Percentiles rank a stretch among this genome's conserved stretches.
phyloP scores from a whole-genome alignment of 176 grass and related monocot species.

The Eragrostis nindensis region DNA sequence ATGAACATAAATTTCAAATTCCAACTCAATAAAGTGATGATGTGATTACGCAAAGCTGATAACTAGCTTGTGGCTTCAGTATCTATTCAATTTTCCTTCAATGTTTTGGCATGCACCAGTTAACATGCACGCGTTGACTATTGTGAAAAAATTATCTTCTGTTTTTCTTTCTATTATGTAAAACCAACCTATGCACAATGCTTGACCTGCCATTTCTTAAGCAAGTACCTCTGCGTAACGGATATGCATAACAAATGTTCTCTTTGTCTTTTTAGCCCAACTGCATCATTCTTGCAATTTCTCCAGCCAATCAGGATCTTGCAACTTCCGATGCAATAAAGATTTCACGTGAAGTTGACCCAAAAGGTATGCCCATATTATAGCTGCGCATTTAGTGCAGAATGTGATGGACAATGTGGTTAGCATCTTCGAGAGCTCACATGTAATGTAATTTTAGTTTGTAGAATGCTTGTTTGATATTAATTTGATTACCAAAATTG shows the following conservation, averaged over 20 bases:
- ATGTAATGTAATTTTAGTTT: neutral
- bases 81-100: neutral
- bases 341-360: slow-evolving; percentile 96
- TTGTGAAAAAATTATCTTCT: neutral
- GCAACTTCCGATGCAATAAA: slow-evolving; percentile 99
- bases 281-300: slow-evolving; percentile 93
- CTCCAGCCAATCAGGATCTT: slow-evolving; percentile 99
- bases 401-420: neutral
- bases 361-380: slow-evolving; percentile 72
- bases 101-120: neutral
- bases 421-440: neutral
- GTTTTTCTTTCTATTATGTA: slow-evolving; percentile 10
- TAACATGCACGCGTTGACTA: neutral
- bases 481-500: neutral
- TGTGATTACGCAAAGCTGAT: neutral
- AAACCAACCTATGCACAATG: too few species aligned
- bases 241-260: neutral
- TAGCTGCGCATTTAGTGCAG: neutral
- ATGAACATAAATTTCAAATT: neutral
- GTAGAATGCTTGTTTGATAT: neutral
- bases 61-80: neutral
- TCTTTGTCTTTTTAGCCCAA: slow-evolving; percentile 76
- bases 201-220: too few species aligned
- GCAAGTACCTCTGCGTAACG: too few species aligned
- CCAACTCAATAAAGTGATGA: slow-evolving; percentile 7